These are phyloP conservation scores for Amoebophrya sp. DNA, from an alignment of 169 alveolate species.

Conservation along the genomic window DNA sequence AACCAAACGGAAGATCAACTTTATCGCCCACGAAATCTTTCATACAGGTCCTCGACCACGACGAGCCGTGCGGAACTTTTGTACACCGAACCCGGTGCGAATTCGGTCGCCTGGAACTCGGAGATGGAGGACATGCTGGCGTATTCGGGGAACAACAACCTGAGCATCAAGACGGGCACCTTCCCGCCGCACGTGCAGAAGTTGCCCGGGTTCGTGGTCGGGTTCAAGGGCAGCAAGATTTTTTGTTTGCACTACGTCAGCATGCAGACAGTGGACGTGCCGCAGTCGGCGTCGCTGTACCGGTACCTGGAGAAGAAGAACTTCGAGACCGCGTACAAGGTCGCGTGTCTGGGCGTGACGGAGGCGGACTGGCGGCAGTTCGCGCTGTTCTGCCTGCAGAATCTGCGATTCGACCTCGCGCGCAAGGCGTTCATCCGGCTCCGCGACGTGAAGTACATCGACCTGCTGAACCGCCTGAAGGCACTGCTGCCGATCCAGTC, in stretches of 20 bases:
- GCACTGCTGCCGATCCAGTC: conserved; percentile 52
- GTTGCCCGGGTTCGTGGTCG: conserved; percentile 78
- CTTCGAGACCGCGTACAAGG: conserved; percentile 43
- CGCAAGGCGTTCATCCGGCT: conserved; percentile 68
- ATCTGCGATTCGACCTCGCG: conserved; percentile 65
- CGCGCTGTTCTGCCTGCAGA: conserved; percentile 72
- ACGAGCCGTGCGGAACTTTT: conserved; percentile 48
- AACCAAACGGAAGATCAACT: no score
- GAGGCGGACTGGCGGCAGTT: conserved; percentile 73
- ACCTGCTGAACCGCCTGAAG: conserved; percentile 60
- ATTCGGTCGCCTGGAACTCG: conserved; percentile 81
- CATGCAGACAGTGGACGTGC: conserved; percentile 76
- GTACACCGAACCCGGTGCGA: conserved; percentile 70
- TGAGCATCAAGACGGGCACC: conserved; percentile 71
- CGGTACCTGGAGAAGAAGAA: conserved; percentile 71
- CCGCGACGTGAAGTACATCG: conserved; percentile 65
- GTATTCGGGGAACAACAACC: conserved; percentile 70
- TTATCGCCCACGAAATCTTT: no score
- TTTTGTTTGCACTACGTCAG: conserved; percentile 63
- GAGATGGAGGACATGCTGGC: conserved; percentile 82
- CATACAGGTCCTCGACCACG: no score
- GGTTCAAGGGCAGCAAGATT: conserved; percentile 83
- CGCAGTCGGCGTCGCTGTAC: conserved; percentile 73
- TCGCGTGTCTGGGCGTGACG: conserved; percentile 61
- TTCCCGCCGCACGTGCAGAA: conserved; percentile 77